Base-by-base conservation (phyloP, 108 stramenopile species). In the Nitzschia inconspicua region DNA sequence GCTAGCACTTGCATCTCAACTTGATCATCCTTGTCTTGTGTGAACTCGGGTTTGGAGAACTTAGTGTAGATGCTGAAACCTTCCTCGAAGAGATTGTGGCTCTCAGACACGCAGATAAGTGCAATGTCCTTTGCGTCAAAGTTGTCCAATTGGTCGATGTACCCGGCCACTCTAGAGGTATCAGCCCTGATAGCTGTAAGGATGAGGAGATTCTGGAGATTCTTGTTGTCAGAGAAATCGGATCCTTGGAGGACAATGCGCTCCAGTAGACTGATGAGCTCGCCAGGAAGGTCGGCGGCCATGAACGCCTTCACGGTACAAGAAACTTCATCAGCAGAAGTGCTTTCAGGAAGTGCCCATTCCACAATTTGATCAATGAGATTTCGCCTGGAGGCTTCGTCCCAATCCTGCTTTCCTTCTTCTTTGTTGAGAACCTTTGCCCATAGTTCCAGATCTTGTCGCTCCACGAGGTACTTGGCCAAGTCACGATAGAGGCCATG, bases 221-320 rank as follows among this genome's bases (percentile, higher is more conserved):
- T 98, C 75, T 89, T 89, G 96, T 99, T 98, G 79, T 98, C 89
- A 6, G 95, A 95, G 62, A 99, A 99, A 82, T 99, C 98, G 10
- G 94, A 96, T 47, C 98, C 98, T 72, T 99, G 99, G 20, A 99
- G 81, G 27, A 99, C 94, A 63, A 99, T 98, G 20, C 98, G 88
- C 79, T 99, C 99, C 36, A 99, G 89, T 42, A 99, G 91, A 69
- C 78, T 94, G 57, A 99, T 99, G 40, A 99, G 89, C 73, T 99
- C 97, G 49, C 91, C 88, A 31, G 98, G 98, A 63, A 99, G 74
- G 51, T 99, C 98, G 30, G 98, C 98, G 34, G 96, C 95, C 97
- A 99, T 98, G 80, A 99, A 99, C 32, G 99, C 99, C 85, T 98
- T 99, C 41, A 99, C 99, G 16, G 99, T 99, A 62, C 93, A 89